phyloP scores from a whole-genome alignment of 495 filamentous ascomycete genomes.

The Aspergillus kassunensis region DNA sequence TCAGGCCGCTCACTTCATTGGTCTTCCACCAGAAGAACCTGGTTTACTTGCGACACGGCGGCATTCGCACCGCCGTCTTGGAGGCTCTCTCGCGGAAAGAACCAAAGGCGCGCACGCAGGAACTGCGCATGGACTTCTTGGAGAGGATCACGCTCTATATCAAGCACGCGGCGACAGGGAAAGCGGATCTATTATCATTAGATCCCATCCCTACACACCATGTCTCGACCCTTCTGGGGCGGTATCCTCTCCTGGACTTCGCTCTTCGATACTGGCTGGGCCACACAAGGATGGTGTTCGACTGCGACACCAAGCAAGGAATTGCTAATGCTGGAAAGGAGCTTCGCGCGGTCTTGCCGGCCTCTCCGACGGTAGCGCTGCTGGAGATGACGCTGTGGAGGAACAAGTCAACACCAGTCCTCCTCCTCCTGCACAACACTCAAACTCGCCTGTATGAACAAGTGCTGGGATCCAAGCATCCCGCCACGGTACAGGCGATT shows the following conservation, averaged over 20 bases:
- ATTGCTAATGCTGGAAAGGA: conserved; percentile 23
- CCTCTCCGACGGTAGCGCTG: conserved; percentile 21
- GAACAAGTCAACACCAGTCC: conserved; percentile 25
- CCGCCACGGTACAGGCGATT: conserved; percentile 18
- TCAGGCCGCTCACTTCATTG: conserved; percentile 26
- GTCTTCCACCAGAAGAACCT: conserved; percentile 32
- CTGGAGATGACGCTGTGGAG: conserved; percentile 33
- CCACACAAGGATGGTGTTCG: conserved; percentile 25
- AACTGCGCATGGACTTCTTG: conserved; percentile 32
- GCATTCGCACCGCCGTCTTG: conserved; percentile 27
- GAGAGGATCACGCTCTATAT: conserved; percentile 31
- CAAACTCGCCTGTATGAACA: conserved; percentile 26
- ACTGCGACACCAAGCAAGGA: conserved; percentile 25
- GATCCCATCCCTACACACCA: conserved; percentile 22
- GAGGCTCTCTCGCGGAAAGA: conserved; percentile 30
- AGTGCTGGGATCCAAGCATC: conserved; percentile 23
- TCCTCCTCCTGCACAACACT: conserved; percentile 22
- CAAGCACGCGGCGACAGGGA: conserved; percentile 23
- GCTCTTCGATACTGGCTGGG: conserved; percentile 34
- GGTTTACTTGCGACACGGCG: conserved; percentile 32
- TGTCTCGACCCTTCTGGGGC: conserved; percentile 16
- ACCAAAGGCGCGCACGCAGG: conserved; percentile 24
- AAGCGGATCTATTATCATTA: conserved; percentile 29
- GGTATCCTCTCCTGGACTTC: conserved; percentile 33
- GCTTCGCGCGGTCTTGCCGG: conserved; percentile 27